Evolutionary conservation across 2,329 filamentous ascomycete species (phyloP), one percentile per base, ranked within the genome.

Genomic region (Paecilomyces sp.): DNA sequence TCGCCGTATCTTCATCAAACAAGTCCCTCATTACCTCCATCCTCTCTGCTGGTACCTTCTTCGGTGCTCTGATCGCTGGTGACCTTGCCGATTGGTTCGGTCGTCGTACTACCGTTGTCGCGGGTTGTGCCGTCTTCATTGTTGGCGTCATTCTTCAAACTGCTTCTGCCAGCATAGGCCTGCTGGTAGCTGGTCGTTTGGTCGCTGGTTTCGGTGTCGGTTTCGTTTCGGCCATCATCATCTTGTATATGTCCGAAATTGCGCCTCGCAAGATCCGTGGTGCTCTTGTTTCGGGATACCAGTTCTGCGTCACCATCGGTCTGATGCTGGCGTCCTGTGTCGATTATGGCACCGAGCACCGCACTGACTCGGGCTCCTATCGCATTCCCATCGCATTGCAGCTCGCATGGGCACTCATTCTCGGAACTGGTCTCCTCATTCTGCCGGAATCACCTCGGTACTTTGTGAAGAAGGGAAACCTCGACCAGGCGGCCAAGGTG

Each of bases 381-480:
- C 88, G 91, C 65, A 91, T 95, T 61, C 88, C 90, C 58, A 92
- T 95, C 67, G 85, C 76, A 56, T 80, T 96, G 57, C 91, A 96
- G 78, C 90, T 92, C 76, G 76, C 85, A 59, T 95, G 90, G 88
- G 90, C 89, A 55, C 28, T 92, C 50, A 88, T 95, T 64, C 86
- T 96, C 22, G 89, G 77, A 36, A 71, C 69, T 55, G 91, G 91
- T 69, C 83, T 95, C 30, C 74, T 92, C 65, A 75, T 91, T 69
- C 86, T 96, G 7, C 91, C 91, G 60, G 91, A 95, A 74, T 93
- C 90, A 0, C 91, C 91, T 56, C 88, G 91, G 70, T 95, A 87
- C 82, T 93, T 84, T 70, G 89, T 96, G 77, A 91, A 90, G 82
- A 88, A 86, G 74, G 88, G 88, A 59, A 79, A 85, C 62, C 80